Base-by-base conservation (phyloP, 208 protist species). In the Novymonas esmeraldas region DNA sequence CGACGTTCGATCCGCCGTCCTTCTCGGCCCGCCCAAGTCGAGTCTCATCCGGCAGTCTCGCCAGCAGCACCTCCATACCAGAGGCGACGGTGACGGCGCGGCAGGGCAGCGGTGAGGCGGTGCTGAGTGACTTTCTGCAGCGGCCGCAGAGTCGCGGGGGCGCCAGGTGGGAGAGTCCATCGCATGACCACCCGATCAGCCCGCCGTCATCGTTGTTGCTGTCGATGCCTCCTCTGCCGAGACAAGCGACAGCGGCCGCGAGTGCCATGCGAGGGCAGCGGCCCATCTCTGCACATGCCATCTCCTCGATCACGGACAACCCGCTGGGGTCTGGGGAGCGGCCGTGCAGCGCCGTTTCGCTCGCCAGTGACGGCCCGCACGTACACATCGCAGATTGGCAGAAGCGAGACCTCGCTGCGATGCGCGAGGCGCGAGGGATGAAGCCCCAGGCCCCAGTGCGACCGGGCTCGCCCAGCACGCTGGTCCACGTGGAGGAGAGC, bases 401-500 rank as follows among this genome's bases (percentile, higher is more conserved):
- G 33, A 52, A 26, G 46, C 59, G 59, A 2, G 28, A 50, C 59
- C 33, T 64, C n/a, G 34, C 34, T 1, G 33, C 10, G 59, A 24
- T 52, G 59, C 59, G 59, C 2, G 45, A 36, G 33, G 22, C 59
- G n/a, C 59, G 59, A 24, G 33, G 59, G 0, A 41, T 54, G 13
- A 64, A 64, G 44, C 44, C 18, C 5, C 28, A 64, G 7, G 24
- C 20, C 7, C 45, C 59, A 5, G 59, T 64, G 42, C 59, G 13
- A 6, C 59, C 59, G 0, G 59, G 26, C 29, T 54, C 31, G 20
- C 59, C 29, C 29, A 50, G 41, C 59, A 64, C 59, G 10, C 29
- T 64, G 31, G 42, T 64, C 13, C n/a, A 64, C 28, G 31, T 64
- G 41, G 59, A 64, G 31, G 59, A 64, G 59, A 64, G 59, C 59